phyloP scores from a whole-genome alignment of 2,329 filamentous ascomycete genomes.

The Epichloe sibirici region DNA sequence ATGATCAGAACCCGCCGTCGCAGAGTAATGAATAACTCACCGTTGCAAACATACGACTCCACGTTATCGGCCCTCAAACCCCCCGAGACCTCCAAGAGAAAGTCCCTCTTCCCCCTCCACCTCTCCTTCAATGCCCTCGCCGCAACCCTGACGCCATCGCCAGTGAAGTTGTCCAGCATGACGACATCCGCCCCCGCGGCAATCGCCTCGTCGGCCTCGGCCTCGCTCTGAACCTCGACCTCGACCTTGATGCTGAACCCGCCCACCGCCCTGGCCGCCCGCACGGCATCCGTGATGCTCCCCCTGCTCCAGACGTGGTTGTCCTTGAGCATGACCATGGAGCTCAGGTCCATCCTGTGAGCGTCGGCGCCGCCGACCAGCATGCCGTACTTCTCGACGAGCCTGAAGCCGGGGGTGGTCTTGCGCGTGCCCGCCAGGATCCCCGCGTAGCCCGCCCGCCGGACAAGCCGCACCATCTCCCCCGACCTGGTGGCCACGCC shows the following conservation, averaged over 20 bases:
- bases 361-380: conserved; percentile 83
- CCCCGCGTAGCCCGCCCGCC: conserved; percentile 62
- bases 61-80: conserved; percentile 81
- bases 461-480: conserved; percentile 42
- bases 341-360: conserved; percentile 79
- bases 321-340: conserved; percentile 99
- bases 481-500: conserved; percentile 67
- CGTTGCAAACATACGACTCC: conserved; percentile 61
- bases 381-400: conserved; percentile 98
- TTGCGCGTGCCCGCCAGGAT: conserved; percentile 90
- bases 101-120: conserved; percentile 62
- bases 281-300: conserved; percentile 76
- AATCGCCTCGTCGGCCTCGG: conserved; percentile 84
- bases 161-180: conserved; percentile 93
- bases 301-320: conserved; percentile 93
- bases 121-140: conserved; percentile 65
- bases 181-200: conserved; percentile 84
- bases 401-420: conserved; percentile 87
- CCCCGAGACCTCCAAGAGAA: conserved; percentile 90
- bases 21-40: conserved; percentile 28
- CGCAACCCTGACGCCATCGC: conserved; percentile 62
- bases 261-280: conserved; percentile 68
- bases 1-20: too few species aligned
- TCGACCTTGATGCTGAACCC: conserved; percentile 92
- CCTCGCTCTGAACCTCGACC: conserved; percentile 83